Percentiles rank a stretch among this genome's conserved stretches.
These are phyloP conservation scores for Tulasnella sp. DNA, from an alignment of 768 basidiomycete genomes.

Conservation along the genomic window DNA sequence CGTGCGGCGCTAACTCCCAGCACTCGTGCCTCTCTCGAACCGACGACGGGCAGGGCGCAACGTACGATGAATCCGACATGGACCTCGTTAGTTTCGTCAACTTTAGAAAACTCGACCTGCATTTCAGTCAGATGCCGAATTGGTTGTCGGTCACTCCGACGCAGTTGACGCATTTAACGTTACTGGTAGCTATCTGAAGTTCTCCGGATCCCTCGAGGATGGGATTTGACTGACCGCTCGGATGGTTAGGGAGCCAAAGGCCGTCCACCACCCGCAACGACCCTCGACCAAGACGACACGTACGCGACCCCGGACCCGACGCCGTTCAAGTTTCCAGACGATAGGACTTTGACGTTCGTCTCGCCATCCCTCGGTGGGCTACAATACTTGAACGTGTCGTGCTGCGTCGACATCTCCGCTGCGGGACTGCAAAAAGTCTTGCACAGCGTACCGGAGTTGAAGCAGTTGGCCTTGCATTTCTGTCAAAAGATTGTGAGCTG, in stretches of 20 bases:
- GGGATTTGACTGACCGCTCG: no score
- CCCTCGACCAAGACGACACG: not conserved
- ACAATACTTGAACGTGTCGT: not conserved
- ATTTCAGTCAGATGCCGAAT: constrained; percentile 11
- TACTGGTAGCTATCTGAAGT: no score
- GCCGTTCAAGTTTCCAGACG: constrained; percentile 8
- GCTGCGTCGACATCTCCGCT: constrained; percentile 11
- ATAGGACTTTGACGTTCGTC: constrained; percentile 1
- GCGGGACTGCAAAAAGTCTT: not conserved
- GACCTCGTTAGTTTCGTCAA: not conserved
- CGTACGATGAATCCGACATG: constrained; percentile 5
- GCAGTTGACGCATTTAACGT: constrained; percentile 9
- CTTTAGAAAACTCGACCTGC: constrained; percentile 2
- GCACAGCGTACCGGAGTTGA: constrained; percentile 1
- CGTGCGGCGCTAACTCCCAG: not conserved
- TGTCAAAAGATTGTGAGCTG: constrained; percentile 10
- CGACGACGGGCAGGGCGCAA: constrained; percentile 5
- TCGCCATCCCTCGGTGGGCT: constrained; percentile 2
- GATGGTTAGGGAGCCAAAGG: constrained; percentile 13
- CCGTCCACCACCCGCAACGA: not conserved
- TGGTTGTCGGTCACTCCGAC: not conserved
- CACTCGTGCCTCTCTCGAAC: not conserved
- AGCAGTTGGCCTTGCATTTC: constrained; percentile 5
- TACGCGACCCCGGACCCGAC: constrained; percentile 5
- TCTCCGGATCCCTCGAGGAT: no score